phyloP scores from a whole-genome alignment of 2,329 filamentous ascomycete genomes.

The Pseudopyrenochaeta lycopersici region DNA sequence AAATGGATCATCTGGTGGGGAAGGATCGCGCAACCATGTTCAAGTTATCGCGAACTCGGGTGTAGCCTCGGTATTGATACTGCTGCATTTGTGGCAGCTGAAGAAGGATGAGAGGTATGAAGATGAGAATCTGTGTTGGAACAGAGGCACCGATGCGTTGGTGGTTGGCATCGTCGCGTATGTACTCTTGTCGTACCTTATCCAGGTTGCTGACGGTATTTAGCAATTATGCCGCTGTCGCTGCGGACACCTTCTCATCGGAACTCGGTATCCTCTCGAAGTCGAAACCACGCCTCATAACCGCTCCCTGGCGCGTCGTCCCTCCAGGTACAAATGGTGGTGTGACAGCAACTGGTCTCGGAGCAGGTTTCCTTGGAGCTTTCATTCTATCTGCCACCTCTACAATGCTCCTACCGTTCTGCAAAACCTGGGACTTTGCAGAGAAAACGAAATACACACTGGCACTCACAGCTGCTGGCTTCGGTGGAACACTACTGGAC shows the following conservation, averaged over 20 bases:
- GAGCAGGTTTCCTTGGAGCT: slow-evolving; percentile 77
- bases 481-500: slow-evolving; percentile 83
- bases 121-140: slow-evolving; percentile 50
- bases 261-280: slow-evolving; percentile 91
- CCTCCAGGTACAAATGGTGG: slow-evolving; percentile 94
- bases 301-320: slow-evolving; percentile 79
- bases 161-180: slow-evolving; percentile 60
- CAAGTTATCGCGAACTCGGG: slow-evolving; percentile 92
- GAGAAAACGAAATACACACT: slow-evolving; percentile 53
- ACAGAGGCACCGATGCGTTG: slow-evolving; percentile 49
- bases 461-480: slow-evolving; percentile 74
- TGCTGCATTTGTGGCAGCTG: slow-evolving; percentile 60
- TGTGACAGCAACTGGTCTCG: slow-evolving; percentile 78
- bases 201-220: slow-evolving; percentile 49
- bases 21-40: slow-evolving; percentile 82
- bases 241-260: slow-evolving; percentile 93
- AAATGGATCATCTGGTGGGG: slow-evolving; percentile 76
- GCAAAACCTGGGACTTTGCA: slow-evolving; percentile 51
- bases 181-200: neutral
- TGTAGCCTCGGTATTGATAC: slow-evolving; percentile 73
- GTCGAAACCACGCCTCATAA: slow-evolving; percentile 82
- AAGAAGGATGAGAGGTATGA: slow-evolving; percentile 43
- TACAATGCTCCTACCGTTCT: slow-evolving; percentile 74
- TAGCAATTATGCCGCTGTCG: slow-evolving; percentile 88
- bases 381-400: slow-evolving; percentile 74